A percentile compares a stretch with the other conserved stretches of the same genome.
Conservation (phyloP, 2,329 filamentous ascomycete species). For the Aspergillus hiratsukae region DNA sequence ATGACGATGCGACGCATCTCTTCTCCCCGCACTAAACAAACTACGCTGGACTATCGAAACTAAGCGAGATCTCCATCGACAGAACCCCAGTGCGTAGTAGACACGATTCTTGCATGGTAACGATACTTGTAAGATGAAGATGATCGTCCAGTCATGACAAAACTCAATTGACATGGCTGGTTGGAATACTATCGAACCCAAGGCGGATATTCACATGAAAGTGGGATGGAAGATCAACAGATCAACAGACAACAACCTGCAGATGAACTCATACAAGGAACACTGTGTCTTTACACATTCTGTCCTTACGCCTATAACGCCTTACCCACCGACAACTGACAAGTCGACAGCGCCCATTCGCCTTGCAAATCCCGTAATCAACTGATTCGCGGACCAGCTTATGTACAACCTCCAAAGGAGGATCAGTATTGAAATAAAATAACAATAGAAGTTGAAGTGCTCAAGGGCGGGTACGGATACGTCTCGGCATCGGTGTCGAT, state of each 20-base stretch:
- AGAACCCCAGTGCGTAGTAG: no score
- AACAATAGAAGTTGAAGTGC: slow-evolving; percentile 4
- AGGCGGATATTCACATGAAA: not conserved
- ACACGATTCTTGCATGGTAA: not conserved
- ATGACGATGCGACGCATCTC: not conserved
- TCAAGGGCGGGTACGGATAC: slow-evolving; percentile 28
- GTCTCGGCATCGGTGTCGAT: slow-evolving; percentile 32
- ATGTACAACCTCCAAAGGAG: slow-evolving; percentile 1
- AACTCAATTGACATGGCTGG: not conserved
- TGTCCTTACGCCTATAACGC: not conserved
- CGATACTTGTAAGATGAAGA: not conserved
- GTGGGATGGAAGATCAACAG: not conserved
- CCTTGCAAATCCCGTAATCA: slow-evolving; percentile 3
- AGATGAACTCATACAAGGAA: not conserved
- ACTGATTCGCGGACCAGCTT: not conserved
- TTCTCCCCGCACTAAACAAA: not conserved
- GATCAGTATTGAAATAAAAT: slow-evolving; percentile 2
- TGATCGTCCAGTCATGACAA: not conserved
- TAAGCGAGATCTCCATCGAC: not conserved
- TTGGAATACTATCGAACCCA: not conserved
- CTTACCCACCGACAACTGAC: not conserved
- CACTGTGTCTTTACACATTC: no score
- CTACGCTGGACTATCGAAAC: not conserved
- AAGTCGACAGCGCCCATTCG: not conserved
- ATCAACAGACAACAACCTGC: not conserved